These are phyloP conservation scores for Kalmanozyma brasiliensis DNA, from an alignment of 1,284 basidiomycete species.

Conservation along the genomic window DNA sequence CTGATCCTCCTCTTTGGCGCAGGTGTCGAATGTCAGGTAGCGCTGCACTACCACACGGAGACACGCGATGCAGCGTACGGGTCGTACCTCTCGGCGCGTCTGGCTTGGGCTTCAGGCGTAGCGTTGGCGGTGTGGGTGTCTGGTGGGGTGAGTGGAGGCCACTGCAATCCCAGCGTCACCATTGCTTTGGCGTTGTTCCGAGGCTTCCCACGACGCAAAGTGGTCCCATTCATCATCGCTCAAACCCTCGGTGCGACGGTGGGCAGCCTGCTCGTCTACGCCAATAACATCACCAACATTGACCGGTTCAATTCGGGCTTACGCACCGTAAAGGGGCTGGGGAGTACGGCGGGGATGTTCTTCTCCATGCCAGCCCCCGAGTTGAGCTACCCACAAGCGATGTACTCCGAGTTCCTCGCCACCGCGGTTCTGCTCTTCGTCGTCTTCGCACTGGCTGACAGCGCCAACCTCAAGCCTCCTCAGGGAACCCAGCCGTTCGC, in stretches of 20 bases:
- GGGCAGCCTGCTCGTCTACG: slow-evolving; percentile 78
- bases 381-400: slow-evolving; percentile 35
- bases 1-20: slow-evolving; percentile 61
- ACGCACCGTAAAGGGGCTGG: slow-evolving; percentile 72
- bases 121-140: slow-evolving; percentile 55
- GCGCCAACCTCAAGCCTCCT: slow-evolving; percentile 71
- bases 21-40: slow-evolving; percentile 62
- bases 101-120: slow-evolving; percentile 61
- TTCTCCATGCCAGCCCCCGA: slow-evolving; percentile 73
- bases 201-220: slow-evolving; percentile 81
- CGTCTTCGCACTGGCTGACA: slow-evolving; percentile 47
- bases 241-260: slow-evolving; percentile 78
- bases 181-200: slow-evolving; percentile 77
- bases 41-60: slow-evolving; percentile 43
- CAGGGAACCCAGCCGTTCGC: slow-evolving; percentile 73
- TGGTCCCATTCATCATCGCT: slow-evolving; percentile 77
- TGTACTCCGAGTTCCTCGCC: slow-evolving; percentile 55
- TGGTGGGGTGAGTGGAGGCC: slow-evolving; percentile 57
- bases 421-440: slow-evolving; percentile 53
- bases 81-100: slow-evolving; percentile 44
- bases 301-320: slow-evolving; percentile 75
- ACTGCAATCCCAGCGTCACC: slow-evolving; percentile 69
- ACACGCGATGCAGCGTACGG: slow-evolving; percentile 38
- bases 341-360: slow-evolving; percentile 77
- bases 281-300: slow-evolving; percentile 80